Conservation (phyloP, 2,329 filamentous ascomycete genomes). For the Fusarium sororula region DNA sequence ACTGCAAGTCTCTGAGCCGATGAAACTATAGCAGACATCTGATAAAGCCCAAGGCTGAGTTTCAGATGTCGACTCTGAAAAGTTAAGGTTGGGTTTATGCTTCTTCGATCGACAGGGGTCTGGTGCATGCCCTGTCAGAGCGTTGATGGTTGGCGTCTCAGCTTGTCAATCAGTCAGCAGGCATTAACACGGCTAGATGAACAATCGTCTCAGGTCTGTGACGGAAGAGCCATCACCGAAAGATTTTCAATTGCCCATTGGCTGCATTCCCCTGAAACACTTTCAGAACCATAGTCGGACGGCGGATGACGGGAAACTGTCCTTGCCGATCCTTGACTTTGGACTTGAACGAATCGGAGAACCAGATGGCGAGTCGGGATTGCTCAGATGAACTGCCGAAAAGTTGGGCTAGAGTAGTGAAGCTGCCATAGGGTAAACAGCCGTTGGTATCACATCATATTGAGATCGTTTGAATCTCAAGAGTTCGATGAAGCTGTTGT, state of each 20-base stretch:
- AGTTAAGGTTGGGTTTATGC: slow-evolving; percentile 24
- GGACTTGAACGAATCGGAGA: neutral
- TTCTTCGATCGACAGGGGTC: slow-evolving; percentile 19
- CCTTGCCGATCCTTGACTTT: neutral
- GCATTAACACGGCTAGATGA: slow-evolving; percentile 9
- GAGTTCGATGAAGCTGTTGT: neutral
- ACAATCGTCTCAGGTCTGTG: slow-evolving; percentile 10
- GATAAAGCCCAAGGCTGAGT: neutral
- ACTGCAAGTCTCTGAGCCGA: neutral
- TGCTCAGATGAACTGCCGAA: neutral
- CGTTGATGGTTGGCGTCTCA: neutral
- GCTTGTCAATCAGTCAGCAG: neutral
- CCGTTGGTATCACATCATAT: accelerated
- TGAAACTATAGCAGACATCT: neutral
- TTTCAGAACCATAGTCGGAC: neutral
- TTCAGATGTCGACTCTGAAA: neutral
- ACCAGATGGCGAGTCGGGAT: neutral
- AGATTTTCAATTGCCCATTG: neutral
- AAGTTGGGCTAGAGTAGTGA: neutral
- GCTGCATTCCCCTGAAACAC: neutral
- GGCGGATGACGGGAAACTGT: neutral
- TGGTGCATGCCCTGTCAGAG: neutral
- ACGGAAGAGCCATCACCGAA: slow-evolving; percentile 3
- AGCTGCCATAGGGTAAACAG: neutral
- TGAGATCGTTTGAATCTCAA: neutral